Conservation (phyloP, 129 eudicot species). For the Logfia minima region DNA sequence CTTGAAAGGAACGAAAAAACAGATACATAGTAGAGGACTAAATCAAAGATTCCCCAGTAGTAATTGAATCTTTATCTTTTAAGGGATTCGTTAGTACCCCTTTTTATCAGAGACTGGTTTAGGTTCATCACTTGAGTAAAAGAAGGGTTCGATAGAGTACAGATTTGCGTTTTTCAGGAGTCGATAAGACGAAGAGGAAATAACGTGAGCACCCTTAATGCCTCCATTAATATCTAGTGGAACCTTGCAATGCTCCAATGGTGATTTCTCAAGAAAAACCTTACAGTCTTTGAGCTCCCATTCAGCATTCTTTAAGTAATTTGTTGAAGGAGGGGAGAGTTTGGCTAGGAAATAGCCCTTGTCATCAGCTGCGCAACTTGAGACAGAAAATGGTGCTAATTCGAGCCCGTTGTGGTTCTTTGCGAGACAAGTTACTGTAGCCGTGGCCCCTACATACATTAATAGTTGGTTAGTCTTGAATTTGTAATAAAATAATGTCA, state of each 20-base stretch:
- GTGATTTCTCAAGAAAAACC: conserved; percentile 47
- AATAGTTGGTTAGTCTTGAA: background rate
- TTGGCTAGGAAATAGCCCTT: conserved; percentile 57
- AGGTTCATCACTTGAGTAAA: conserved; percentile 30
- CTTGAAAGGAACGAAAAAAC: background rate
- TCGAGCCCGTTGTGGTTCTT: conserved; percentile 50
- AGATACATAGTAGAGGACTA: background rate
- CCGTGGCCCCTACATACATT: conserved; percentile 40
- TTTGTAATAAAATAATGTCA: background rate
- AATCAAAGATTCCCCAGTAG: background rate
- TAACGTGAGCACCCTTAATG: conserved; percentile 43
- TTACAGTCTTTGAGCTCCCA: conserved; percentile 49
- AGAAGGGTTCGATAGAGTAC: conserved; percentile 56
- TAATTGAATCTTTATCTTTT: conserved; percentile 2
- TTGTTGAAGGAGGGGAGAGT: conserved; percentile 29
- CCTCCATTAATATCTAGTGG: conserved; percentile 46
- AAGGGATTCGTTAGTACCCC: conserved; percentile 6
- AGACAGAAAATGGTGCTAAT: conserved; percentile 43
- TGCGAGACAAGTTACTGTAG: conserved; percentile 50
- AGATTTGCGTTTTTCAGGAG: conserved; percentile 37
- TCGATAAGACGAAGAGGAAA: conserved; percentile 30
- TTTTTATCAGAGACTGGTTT: conserved; percentile 19
- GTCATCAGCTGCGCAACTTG: conserved; percentile 46
- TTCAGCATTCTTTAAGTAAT: conserved; percentile 18
- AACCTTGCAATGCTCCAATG: conserved; percentile 39